phyloP scores from a whole-genome alignment of 1,284 basidiomycete species.

The Apiotrichum gracile region DNA sequence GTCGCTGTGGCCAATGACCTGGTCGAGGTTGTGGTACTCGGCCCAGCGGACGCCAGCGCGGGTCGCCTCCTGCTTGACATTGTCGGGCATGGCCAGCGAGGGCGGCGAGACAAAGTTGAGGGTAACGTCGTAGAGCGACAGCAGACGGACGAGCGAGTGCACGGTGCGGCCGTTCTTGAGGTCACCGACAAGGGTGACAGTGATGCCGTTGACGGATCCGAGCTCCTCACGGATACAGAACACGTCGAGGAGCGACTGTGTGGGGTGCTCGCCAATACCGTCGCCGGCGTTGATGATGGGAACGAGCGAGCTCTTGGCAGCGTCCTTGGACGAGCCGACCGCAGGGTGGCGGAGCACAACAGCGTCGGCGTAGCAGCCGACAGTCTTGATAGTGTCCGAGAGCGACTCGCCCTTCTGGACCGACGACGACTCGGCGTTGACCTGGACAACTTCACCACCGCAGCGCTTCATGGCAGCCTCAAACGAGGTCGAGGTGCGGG shows the following conservation, averaged over 20 bases:
- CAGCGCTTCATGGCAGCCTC: conserved; percentile 98
- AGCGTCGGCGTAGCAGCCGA: conserved; percentile 93
- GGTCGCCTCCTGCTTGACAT: conserved; percentile 72
- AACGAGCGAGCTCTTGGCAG: conserved; percentile 90
- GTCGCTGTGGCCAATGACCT: conserved; percentile 87
- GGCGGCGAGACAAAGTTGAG: conserved; percentile 94
- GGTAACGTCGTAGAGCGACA: conserved; percentile 83
- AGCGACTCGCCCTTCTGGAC: conserved; percentile 92
- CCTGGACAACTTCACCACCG: conserved; percentile 86
- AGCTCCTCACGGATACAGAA: conserved; percentile 98
- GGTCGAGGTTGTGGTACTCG: conserved; percentile 79
- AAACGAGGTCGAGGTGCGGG: conserved; percentile 92
- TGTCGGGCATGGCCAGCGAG: conserved; percentile 85
- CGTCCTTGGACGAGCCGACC: conserved; percentile 81
- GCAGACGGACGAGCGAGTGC: conserved; percentile 87
- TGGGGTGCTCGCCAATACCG: conserved; percentile 95
- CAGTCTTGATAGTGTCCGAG: conserved; percentile 87
- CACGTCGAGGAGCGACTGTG: conserved; percentile 88
- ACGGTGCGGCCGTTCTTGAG: conserved; percentile 98
- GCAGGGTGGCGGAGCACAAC: conserved; percentile 92
- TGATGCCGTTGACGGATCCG: conserved; percentile 94
- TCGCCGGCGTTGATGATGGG: conserved; percentile 97
- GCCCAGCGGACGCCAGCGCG: conserved; percentile 74
- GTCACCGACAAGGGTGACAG: conserved; percentile 89
- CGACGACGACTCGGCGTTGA: conserved; percentile 76